Evolutionary conservation across 345 rosid genomes (phyloP), one percentile per base, ranked within the genome.

Genomic region (Eutrema heterophyllum): DNA sequence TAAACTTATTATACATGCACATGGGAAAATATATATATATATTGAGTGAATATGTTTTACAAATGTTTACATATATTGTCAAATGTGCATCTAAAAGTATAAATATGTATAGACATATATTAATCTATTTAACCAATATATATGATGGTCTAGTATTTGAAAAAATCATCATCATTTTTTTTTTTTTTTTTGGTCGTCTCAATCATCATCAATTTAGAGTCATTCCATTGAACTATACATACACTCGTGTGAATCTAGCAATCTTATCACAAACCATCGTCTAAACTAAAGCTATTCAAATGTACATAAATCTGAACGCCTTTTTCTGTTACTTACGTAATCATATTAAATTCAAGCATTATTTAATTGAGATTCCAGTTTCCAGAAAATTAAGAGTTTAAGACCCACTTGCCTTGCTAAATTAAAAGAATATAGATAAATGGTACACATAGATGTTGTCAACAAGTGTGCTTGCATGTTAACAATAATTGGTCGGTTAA

Each of bases 391-490:
- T 36, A 58, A 39, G 43, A 39, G 33, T 30, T 30, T 30, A 30
- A 58, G 48, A 67, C 40, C 73, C 79, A 68, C 41, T 51, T 40
- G 78, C 27, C 39, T 21, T 57, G 40, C 36, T 57, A 57, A 58
- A 18, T 67, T 49, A 9, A 49, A 49, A n/a, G 14, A 67, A 50
- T 7, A 24, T 0, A 57, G 21, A 50, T 21, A 55, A 30, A 57
- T 74, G 59, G 12, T 74, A 68, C 49, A 60, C 56, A 67, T 67
- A 50, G 49, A 51, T 75, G 71, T 68, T 68, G 69, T 68, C 64
- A 15, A 67, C 74, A 60, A 60, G 55, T 60, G 56, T 50, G 73
- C 52, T 67, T 57, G 33, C 78, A 67, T 74, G 78, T 74, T 52
- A 51, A 68, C 73, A 60, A 68, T 61, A 60, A 52, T 75, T 75